Percentiles rank a stretch among this genome's conserved stretches.
phyloP scores from a whole-genome alignment of 306 rosid genomes.

The Corylus americana region DNA sequence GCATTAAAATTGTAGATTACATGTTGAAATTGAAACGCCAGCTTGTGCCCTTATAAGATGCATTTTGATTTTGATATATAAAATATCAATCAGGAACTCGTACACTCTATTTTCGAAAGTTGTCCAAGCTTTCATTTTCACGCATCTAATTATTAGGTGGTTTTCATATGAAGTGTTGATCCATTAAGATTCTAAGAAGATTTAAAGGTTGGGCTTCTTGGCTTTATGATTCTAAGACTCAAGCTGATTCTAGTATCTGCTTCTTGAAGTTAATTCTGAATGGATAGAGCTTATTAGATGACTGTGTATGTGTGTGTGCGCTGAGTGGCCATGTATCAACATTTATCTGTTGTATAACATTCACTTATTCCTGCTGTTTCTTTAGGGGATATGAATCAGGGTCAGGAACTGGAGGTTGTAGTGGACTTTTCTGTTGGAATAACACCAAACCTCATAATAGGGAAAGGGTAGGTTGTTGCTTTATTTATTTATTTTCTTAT shows the following conservation, averaged over 20 bases:
- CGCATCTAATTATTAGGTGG: too few relatives aligned
- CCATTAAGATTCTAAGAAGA: background rate
- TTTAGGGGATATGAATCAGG: slow-evolving; percentile 85
- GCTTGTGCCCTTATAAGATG: background rate
- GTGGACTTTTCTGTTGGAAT: slow-evolving; percentile 78
- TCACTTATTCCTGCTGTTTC: slow-evolving; percentile 22
- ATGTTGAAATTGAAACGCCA: background rate
- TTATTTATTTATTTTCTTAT: background rate
- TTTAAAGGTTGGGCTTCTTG: background rate
- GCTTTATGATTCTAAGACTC: background rate
- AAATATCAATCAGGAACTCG: background rate
- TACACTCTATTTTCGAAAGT: background rate
- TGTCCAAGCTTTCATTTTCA: background rate
- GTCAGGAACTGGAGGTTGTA: slow-evolving; percentile 67
- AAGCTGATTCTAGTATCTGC: too few relatives aligned
- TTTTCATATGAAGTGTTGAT: background rate
- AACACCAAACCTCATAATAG: slow-evolving; percentile 51
- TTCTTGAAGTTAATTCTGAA: too few relatives aligned
- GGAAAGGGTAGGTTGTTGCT: slow-evolving; percentile 56
- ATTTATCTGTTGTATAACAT: background rate
- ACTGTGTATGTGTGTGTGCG: background rate
- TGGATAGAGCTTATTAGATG: too few relatives aligned
- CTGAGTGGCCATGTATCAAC: background rate
- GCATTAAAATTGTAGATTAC: background rate
- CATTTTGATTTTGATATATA: background rate